Evolutionary conservation across 805 yeast genomes (phyloP).

Genomic region (Starmerella tilneyi): DNA sequence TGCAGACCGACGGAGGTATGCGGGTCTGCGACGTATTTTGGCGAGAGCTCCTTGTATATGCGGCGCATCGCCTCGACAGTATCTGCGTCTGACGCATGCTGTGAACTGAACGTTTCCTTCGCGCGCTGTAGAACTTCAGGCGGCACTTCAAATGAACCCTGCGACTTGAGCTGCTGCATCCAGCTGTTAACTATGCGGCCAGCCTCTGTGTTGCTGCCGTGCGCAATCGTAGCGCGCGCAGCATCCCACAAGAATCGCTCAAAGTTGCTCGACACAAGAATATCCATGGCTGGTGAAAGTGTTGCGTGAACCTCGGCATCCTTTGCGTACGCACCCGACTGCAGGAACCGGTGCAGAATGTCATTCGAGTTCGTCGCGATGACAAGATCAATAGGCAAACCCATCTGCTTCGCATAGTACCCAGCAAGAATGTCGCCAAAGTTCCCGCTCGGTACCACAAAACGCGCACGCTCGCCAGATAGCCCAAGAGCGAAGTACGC

Average conservation of each 20-base stretch:
- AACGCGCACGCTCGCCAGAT: slow-evolving; percentile 44
- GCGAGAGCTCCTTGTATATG: slow-evolving; percentile 47
- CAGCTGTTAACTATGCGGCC: slow-evolving; percentile 61
- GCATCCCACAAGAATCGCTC: slow-evolving; percentile 95
- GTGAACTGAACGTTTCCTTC: slow-evolving; percentile 58
- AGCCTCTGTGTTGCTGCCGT: slow-evolving; percentile 48
- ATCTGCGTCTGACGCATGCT: slow-evolving; percentile 65
- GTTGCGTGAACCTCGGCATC: slow-evolving; percentile 68
- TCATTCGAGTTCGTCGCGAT: slow-evolving; percentile 96
- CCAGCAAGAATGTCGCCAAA: slow-evolving; percentile 98
- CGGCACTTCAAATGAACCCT: slow-evolving; percentile 69
- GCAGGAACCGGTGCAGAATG: slow-evolving; percentile 84
- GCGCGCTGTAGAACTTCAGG: slow-evolving; percentile 57
- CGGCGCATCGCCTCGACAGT: slow-evolving; percentile 70
- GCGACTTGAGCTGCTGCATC: slow-evolving; percentile 67
- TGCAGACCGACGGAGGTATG: slow-evolving; percentile 93
- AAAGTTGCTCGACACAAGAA: slow-evolving; percentile 85
- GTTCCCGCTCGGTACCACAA: slow-evolving; percentile 95
- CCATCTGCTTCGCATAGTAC: slow-evolving; percentile 89
- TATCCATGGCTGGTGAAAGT: slow-evolving; percentile 97
- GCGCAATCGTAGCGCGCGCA: slow-evolving; percentile 58
- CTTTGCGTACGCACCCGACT: slow-evolving; percentile 77
- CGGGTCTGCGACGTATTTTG: slow-evolving; percentile 82
- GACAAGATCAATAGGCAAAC: slow-evolving; percentile 78
- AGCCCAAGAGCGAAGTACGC: slow-evolving; percentile 63